These are phyloP conservation scores for Phialocephala subalpina DNA, from an alignment of 2,329 filamentous ascomycete genomes.

Conservation along the genomic window DNA sequence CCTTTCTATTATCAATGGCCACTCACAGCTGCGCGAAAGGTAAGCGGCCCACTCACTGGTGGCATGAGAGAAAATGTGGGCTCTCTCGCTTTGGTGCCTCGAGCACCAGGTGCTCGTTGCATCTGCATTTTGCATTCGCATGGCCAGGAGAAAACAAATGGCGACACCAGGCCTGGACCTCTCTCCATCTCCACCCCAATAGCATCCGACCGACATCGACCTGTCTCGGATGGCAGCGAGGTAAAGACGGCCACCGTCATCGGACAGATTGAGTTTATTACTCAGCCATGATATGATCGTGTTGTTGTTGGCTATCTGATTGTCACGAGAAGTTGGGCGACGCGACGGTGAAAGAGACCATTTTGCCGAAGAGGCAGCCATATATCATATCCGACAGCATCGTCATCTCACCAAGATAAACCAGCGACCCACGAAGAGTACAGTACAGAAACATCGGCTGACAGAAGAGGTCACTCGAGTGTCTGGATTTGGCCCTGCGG, in stretches of 20 bases:
- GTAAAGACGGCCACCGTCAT: not conserved
- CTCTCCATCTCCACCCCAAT: constrained; percentile 9
- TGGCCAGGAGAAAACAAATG: constrained; percentile 4
- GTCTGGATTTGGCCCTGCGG: not conserved
- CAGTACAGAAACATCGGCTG: not conserved
- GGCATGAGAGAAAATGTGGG: not conserved
- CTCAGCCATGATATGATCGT: not conserved
- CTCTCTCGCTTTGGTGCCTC: not conserved
- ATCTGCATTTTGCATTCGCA: not conserved
- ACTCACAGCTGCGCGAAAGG: not conserved
- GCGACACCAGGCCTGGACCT: constrained; percentile 14
- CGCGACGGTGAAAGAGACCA: not conserved
- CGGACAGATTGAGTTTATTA: not conserved
- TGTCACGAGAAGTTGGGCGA: not conserved
- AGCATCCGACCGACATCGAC: constrained; percentile 4
- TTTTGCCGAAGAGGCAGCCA: constrained; percentile 6
- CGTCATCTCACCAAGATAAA: not conserved
- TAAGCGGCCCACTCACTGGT: not conserved
- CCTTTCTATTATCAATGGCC: constrained; percentile 4
- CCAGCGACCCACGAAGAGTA: not conserved
- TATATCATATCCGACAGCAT: not conserved
- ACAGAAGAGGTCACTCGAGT: not conserved
- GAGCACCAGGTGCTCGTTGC: not conserved
- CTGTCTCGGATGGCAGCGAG: not conserved
- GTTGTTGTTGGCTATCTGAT: not conserved